Conservation (phyloP, 75 land plant genomes). For the Selaginella moellendorffii region DNA sequence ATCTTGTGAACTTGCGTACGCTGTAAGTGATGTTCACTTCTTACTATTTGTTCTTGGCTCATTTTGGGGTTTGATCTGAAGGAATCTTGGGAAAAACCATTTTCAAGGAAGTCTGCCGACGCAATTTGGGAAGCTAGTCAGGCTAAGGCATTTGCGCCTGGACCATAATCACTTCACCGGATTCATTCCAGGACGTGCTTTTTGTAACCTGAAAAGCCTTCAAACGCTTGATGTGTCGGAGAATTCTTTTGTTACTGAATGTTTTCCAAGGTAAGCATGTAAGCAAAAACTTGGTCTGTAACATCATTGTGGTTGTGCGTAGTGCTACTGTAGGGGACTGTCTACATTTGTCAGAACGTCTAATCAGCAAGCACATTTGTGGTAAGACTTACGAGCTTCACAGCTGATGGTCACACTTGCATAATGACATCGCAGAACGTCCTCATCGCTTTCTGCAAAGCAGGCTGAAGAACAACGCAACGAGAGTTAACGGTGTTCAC, state of each 20-base stretch:
- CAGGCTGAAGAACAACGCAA: background rate
- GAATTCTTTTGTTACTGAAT: slow-evolving; percentile 8
- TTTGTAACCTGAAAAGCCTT: slow-evolving; percentile 4
- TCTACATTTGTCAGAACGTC: background rate
- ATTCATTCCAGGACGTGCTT: background rate
- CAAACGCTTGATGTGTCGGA: slow-evolving; percentile 4
- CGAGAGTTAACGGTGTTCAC: background rate
- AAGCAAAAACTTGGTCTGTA: too few species aligned
- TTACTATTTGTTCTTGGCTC: background rate
- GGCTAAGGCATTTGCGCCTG: slow-evolving; percentile 25
- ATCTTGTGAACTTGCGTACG: background rate
- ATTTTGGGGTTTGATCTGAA: slow-evolving; percentile 5
- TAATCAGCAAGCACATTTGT: background rate
- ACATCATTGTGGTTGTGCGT: too few species aligned
- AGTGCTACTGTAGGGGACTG: slow-evolving; percentile 1
- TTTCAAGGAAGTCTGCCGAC: slow-evolving; percentile 45
- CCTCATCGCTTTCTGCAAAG: background rate
- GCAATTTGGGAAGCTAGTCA: slow-evolving; percentile 41
- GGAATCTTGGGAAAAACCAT: slow-evolving; percentile 27
- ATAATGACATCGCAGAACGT: background rate
- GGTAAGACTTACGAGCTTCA: background rate
- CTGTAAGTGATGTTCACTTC: too few species aligned
- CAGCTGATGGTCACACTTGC: background rate
- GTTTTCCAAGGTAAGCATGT: slow-evolving; percentile 11
- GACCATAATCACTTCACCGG: background rate